Conservation (phyloP, 2,329 filamentous ascomycete species). For the Cordyceps tenuipes region DNA sequence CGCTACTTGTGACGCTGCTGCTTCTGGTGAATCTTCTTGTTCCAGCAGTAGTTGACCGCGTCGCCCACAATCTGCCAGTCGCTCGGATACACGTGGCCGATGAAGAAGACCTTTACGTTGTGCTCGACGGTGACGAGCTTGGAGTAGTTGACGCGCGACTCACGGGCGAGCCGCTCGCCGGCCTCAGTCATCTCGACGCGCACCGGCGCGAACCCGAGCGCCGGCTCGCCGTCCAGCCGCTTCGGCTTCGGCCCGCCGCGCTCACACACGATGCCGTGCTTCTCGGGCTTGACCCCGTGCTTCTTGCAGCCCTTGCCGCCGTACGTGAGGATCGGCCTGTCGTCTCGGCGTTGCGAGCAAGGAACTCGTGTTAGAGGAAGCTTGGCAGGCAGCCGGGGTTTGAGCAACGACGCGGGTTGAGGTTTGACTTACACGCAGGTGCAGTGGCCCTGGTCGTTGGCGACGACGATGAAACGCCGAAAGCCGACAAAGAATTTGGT, state of each 20-base stretch:
- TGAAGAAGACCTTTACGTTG: constrained; percentile 49
- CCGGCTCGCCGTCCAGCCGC: constrained; percentile 33
- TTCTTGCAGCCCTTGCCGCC: constrained; percentile 44
- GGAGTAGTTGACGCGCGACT: constrained; percentile 51
- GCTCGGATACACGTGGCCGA: constrained; percentile 35
- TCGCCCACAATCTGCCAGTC: constrained; percentile 34
- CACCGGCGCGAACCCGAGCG: constrained; percentile 40
- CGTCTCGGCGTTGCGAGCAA: too few species aligned
- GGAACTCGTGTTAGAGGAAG: too few species aligned
- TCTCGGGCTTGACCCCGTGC: constrained; percentile 40
- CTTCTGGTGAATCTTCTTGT: constrained; percentile 32
- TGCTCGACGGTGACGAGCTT: constrained; percentile 49
- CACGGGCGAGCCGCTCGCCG: constrained; percentile 37
- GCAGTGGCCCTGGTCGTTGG: constrained; percentile 43
- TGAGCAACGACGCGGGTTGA: too few species aligned
- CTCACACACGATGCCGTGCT: constrained; percentile 46
- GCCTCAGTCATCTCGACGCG: constrained; percentile 33
- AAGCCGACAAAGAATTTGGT: constrained; percentile 40
- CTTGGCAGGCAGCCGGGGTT: too few species aligned
- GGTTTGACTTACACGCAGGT: constrained; percentile 43
- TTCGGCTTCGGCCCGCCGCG: constrained; percentile 21
- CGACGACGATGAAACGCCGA: constrained; percentile 47
- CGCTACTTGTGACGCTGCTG: constrained; percentile 17
- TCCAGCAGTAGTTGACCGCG: constrained; percentile 44
- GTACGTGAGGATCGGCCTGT: constrained; percentile 49